phyloP scores from a whole-genome alignment of 2,329 filamentous ascomycete genomes.

The Dothiorella sarmentorum region DNA sequence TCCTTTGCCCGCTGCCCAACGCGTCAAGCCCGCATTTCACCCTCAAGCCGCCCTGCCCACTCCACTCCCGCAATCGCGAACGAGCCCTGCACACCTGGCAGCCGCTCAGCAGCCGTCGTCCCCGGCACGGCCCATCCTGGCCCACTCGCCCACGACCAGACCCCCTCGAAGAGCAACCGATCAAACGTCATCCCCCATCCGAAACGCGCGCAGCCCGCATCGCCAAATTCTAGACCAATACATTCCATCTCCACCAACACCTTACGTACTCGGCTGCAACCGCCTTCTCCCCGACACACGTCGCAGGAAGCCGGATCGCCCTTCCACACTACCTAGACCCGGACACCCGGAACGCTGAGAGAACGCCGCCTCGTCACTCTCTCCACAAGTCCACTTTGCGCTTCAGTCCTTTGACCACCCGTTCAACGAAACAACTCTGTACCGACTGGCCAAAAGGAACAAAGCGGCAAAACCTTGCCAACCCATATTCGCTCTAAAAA shows the following conservation, averaged over 20 bases:
- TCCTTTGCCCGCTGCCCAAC: not conserved
- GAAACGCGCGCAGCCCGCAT: conserved; percentile 6
- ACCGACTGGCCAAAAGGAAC: not conserved
- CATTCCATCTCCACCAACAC: not conserved
- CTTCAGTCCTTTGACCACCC: not conserved
- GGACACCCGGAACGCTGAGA: not conserved
- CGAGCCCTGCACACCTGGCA: too few relatives aligned
- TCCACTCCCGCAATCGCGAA: not conserved
- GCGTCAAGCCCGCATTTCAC: not conserved
- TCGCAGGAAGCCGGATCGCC: too few relatives aligned
- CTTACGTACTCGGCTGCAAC: not conserved
- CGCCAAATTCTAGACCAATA: not conserved
- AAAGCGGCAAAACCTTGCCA: too few relatives aligned
- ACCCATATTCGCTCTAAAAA: too few relatives aligned
- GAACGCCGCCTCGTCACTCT: not conserved
- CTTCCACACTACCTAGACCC: too few relatives aligned
- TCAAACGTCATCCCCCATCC: conserved; percentile 7
- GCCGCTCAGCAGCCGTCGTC: conserved; percentile 1
- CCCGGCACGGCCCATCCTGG: conserved; percentile 8
- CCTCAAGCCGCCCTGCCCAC: not conserved
- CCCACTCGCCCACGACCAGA: conserved; percentile 5
- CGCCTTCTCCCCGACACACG: not conserved
- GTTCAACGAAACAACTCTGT: not conserved
- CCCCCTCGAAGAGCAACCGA: not conserved
- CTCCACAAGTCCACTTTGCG: not conserved